Percentiles rank a stretch among this genome's conserved stretches.
Evolutionary conservation across 345 rosid genomes (phyloP).

Genomic region (Heritiera littoralis): DNA sequence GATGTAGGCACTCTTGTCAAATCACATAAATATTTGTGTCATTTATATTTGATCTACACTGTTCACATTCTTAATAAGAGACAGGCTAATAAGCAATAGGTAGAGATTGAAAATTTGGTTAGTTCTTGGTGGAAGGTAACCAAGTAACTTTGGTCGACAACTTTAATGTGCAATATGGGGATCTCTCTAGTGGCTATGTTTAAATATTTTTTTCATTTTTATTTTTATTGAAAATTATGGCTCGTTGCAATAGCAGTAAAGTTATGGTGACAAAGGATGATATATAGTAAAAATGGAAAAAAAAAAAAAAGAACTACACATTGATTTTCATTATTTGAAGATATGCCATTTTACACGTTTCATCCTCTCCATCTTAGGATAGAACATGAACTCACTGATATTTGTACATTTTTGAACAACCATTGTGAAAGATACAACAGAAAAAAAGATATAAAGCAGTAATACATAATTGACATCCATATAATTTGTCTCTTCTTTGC

Average conservation of each 20-base stretch:
- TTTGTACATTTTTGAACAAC: background rate
- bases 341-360: background rate
- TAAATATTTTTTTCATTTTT: background rate
- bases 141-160: no score
- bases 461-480: background rate
- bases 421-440: background rate
- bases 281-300: background rate
- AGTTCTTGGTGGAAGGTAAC: no score
- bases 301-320: background rate
- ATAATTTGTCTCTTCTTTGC: background rate
- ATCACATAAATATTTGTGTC: no score
- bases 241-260: no score
- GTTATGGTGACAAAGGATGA: background rate
- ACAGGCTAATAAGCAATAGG: no score
- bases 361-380: background rate
- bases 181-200: background rate
- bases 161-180: no score
- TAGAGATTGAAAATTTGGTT: no score
- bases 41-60: no score
- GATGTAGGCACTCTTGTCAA: no score
- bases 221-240: background rate
- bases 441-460: background rate
- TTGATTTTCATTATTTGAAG: background rate
- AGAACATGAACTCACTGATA: no score
- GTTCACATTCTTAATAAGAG: no score